A percentile compares a stretch with the other conserved stretches of the same genome.
Conservation (phyloP, 495 filamentous ascomycete genomes). For the Barbatosphaeria neglecta region DNA sequence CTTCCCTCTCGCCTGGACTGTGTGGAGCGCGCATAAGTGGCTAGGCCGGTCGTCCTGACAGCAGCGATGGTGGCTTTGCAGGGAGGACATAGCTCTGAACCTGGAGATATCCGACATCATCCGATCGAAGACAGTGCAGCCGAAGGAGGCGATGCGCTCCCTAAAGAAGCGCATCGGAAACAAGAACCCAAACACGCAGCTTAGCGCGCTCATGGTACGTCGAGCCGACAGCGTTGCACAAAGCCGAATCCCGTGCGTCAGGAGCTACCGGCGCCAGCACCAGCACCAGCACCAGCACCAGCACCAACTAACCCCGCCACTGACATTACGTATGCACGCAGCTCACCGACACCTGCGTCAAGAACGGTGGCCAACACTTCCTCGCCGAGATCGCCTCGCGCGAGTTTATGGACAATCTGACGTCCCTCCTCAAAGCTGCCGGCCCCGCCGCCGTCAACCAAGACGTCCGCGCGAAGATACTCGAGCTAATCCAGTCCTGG, state of each 20-base stretch:
- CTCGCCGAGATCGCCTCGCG: slow-evolving; percentile 87
- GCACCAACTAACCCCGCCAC: slow-evolving; percentile 1
- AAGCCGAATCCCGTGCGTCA: too few species aligned
- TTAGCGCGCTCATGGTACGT: slow-evolving; percentile 78
- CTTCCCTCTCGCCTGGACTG: background rate
- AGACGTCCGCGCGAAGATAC: slow-evolving; percentile 77
- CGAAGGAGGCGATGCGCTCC: slow-evolving; percentile 93
- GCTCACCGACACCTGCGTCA: slow-evolving; percentile 96
- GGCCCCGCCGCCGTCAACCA: slow-evolving; percentile 66
- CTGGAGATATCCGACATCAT: slow-evolving; percentile 96
- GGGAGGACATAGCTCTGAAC: slow-evolving; percentile 92
- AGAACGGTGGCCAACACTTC: slow-evolving; percentile 96
- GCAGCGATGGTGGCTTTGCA: slow-evolving; percentile 23
- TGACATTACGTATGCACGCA: slow-evolving; percentile 11
- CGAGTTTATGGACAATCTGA: slow-evolving; percentile 96
- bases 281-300: too few species aligned
- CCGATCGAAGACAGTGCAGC: slow-evolving; percentile 89
- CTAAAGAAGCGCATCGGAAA: slow-evolving; percentile 89
- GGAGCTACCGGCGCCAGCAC: too few species aligned
- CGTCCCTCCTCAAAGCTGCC: slow-evolving; percentile 72
- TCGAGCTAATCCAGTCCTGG: slow-evolving; percentile 91
- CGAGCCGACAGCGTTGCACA: background rate
- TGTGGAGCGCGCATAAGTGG: slow-evolving; percentile 8
- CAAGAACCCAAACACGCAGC: slow-evolving; percentile 91
- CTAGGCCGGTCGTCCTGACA: too few species aligned